Evolutionary conservation across 805 yeast genomes (phyloP).

Genomic region (Starmerella vitae): DNA sequence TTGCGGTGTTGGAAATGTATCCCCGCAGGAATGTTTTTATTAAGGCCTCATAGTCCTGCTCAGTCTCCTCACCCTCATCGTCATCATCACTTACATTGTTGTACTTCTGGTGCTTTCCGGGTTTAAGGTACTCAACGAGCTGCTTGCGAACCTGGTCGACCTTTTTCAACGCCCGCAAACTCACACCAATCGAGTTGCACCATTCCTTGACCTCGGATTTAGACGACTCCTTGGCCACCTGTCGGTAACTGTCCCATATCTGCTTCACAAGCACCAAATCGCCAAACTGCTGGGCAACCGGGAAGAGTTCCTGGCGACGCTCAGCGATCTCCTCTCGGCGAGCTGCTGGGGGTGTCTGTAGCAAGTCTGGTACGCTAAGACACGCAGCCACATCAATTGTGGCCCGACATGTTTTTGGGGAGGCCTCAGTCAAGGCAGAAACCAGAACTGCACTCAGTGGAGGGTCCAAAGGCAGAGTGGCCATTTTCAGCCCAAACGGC

Average conservation of each 20-base stretch:
- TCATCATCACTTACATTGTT: neutral
- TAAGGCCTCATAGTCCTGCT: conserved; percentile 41
- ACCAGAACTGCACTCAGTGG: conserved; percentile 76
- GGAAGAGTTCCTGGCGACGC: conserved; percentile 53
- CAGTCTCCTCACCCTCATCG: conserved; percentile 3
- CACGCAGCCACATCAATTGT: conserved; percentile 87
- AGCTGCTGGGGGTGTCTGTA: conserved; percentile 68
- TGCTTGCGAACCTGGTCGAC: conserved; percentile 66
- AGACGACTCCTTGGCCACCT: conserved; percentile 23
- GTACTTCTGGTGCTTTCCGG: neutral
- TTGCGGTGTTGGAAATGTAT: conserved; percentile 75
- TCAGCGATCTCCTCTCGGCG: conserved; percentile 73
- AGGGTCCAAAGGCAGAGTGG: conserved; percentile 82
- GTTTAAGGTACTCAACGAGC: conserved; percentile 46
- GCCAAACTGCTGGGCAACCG: conserved; percentile 60
- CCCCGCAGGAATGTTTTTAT: conserved; percentile 75
- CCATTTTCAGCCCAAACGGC: conserved; percentile 68
- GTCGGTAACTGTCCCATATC: conserved; percentile 42
- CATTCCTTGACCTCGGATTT: conserved; percentile 63
- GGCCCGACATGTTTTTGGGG: conserved; percentile 35
- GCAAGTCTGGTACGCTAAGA: conserved; percentile 77
- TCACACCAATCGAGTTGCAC: conserved; percentile 70
- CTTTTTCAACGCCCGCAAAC: conserved; percentile 65
- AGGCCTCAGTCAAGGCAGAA: conserved; percentile 39
- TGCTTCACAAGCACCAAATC: conserved; percentile 77